phyloP scores from a whole-genome alignment of 805 yeast species.

The Pichia deserticola region DNA sequence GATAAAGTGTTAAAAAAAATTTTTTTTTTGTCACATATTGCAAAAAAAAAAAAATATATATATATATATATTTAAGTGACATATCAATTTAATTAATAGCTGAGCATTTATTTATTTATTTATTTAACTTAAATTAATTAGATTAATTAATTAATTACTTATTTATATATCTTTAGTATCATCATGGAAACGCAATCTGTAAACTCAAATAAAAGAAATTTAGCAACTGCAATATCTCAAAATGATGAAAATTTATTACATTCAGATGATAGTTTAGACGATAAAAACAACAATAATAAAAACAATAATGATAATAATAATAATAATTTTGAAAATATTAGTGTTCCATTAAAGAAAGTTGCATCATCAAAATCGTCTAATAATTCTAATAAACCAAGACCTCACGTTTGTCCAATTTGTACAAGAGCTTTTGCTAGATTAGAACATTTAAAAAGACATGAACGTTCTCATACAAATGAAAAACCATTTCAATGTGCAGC shows the following conservation, averaged over 20 bases:
- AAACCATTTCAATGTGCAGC: conserved; percentile 95
- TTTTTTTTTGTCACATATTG: no score
- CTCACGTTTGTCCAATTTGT: conserved; percentile 83
- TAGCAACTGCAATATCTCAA: no score
- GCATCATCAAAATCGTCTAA: conserved; percentile 28
- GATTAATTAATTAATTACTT: no score
- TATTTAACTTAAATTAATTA: no score
- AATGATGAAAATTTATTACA: not conserved
- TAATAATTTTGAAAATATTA: not conserved
- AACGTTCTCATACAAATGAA: conserved; percentile 90
- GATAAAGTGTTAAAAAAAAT: no score
- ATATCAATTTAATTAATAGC: no score
- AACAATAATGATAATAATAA: no score
- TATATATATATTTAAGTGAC: no score
- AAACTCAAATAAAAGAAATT: not conserved
- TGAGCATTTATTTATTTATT: no score
- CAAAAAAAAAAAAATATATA: no score
- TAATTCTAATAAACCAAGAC: conserved; percentile 60
- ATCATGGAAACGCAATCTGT: not conserved
- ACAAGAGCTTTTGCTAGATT: conserved; percentile 93
- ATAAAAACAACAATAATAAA: not conserved
- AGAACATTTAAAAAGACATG: conserved; percentile 92
- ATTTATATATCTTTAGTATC: not conserved
- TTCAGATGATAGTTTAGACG: not conserved
- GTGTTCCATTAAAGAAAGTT: conserved; percentile 6